Conservation (phyloP, 768 basidiomycete genomes). For the Lactifluus rugatus region DNA sequence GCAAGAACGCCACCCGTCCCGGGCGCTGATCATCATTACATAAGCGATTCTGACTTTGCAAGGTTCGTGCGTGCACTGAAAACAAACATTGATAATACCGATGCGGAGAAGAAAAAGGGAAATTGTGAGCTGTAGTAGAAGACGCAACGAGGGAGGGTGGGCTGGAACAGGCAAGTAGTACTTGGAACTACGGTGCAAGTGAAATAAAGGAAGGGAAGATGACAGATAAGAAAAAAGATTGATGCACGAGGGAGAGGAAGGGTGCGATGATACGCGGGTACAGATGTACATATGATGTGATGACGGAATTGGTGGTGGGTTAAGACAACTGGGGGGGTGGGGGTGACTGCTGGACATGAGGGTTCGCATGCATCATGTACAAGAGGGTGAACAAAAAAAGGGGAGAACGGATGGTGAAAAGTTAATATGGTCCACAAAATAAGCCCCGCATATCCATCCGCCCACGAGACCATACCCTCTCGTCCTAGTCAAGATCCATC, state of each 20-base stretch:
- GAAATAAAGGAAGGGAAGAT: neutral
- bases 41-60: too few relatives aligned
- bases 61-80: conserved; percentile 9
- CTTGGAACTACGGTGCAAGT: neutral
- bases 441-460: neutral
- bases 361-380: neutral
- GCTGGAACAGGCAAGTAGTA: neutral
- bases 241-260: neutral
- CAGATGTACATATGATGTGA: conserved; percentile 11
- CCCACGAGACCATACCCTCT: neutral
- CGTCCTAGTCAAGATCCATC: conserved; percentile 18
- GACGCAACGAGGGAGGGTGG: neutral
- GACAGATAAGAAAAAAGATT: neutral
- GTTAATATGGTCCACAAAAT: neutral
- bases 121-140: conserved; percentile 8
- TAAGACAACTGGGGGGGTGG: neutral
- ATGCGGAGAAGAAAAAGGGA: neutral
- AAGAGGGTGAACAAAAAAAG: neutral
- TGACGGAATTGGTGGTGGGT: neutral
- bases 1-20: too few relatives aligned
- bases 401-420: neutral
- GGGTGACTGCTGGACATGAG: neutral
- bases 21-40: neutral
- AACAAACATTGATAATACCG: conserved; percentile 12
- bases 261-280: neutral